These are phyloP conservation scores for Phyllosticta citriasiana DNA, from an alignment of 2,329 filamentous ascomycete genomes.

Conservation along the genomic window DNA sequence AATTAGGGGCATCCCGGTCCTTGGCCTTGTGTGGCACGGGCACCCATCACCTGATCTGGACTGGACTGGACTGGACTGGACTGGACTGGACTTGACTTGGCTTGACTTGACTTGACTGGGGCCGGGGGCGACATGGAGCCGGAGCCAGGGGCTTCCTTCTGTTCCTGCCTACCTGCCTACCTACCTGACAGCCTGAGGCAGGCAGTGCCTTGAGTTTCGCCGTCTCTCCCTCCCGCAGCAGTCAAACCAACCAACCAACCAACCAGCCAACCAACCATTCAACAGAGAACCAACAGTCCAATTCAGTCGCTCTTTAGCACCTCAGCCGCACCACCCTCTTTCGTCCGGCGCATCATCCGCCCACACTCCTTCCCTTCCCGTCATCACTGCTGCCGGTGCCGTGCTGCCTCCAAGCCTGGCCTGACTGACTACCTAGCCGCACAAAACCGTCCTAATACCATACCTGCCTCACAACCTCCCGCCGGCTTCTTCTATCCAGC, in stretches of 20 bases:
- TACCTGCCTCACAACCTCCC: background rate
- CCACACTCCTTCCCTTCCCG: background rate
- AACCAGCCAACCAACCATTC: background rate
- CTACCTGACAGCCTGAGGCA: background rate
- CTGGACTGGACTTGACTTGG: too few relatives aligned
- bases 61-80: too few relatives aligned
- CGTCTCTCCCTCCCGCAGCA: background rate
- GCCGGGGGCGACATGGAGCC: background rate
- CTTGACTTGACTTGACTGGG: background rate
- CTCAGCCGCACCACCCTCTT: conserved; percentile 8
- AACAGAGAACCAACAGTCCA: background rate
- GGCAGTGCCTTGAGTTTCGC: background rate
- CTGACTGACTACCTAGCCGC: background rate
- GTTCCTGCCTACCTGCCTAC: too few relatives aligned
- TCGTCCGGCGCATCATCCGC: conserved; percentile 3
- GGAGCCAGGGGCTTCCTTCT: conserved; percentile 4
- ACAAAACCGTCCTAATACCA: background rate
- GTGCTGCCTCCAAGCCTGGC: background rate
- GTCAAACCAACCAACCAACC: background rate
- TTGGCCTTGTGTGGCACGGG: background rate
- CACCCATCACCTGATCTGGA: too few relatives aligned
- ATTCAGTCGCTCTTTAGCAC: background rate
- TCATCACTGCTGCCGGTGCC: background rate
- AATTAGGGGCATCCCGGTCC: conserved; percentile 1
- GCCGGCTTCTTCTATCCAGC: background rate